phyloP scores from a whole-genome alignment of 2,329 filamentous ascomycete species.

The Scytalidium lignicola region DNA sequence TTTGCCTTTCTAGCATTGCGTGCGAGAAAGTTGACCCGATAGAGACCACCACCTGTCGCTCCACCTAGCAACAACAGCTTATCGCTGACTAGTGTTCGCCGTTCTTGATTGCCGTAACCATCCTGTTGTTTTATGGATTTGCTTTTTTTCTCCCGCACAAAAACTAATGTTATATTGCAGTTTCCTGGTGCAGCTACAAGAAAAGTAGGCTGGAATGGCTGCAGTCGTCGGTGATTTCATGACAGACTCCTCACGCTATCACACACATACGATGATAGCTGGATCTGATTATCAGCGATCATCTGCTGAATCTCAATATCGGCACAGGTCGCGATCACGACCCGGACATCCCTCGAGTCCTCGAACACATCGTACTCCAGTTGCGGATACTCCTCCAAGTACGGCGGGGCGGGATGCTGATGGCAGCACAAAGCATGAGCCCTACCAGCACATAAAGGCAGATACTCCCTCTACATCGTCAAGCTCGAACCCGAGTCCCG shows the following conservation, averaged over 20 bases:
- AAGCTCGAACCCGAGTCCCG: constrained; percentile 20
- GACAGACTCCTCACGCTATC: constrained; percentile 66
- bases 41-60: neutral
- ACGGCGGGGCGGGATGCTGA: constrained; percentile 2
- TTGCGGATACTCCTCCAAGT: constrained; percentile 16
- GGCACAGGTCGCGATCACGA: constrained; percentile 20
- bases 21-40: neutral
- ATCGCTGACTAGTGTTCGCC: neutral
- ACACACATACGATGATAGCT: constrained; percentile 54
- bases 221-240: constrained; percentile 66
- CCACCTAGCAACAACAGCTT: neutral
- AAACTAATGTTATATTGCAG: constrained; percentile 7
- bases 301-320: constrained; percentile 36
- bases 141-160: neutral
- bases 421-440: neutral
- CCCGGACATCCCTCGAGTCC: constrained; percentile 23
- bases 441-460: constrained; percentile 8
- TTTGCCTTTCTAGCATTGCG: neutral
- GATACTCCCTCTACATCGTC: constrained; percentile 23
- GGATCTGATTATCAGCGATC: constrained; percentile 40
- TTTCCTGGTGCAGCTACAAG: constrained; percentile 12
- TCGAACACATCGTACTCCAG: constrained; percentile 14
- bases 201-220: constrained; percentile 45
- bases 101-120: neutral
- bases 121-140: neutral